Conservation (phyloP, 2,329 filamentous ascomycete genomes). For the Xylaria sp. region DNA sequence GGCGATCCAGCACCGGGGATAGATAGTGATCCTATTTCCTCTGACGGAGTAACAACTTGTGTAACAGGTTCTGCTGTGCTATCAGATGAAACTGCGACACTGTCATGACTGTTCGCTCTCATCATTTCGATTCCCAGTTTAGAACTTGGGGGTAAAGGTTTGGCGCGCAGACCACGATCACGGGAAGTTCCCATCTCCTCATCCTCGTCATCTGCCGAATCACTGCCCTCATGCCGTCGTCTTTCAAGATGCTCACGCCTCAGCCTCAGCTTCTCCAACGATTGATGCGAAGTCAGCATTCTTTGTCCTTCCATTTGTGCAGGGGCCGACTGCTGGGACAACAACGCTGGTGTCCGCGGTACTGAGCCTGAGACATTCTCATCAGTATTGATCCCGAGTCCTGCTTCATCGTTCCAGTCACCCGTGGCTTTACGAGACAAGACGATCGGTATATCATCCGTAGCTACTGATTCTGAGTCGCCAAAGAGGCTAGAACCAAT, state of each 20-base stretch:
- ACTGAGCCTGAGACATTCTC: slow-evolving; percentile 55
- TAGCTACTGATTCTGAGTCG: slow-evolving; percentile 80
- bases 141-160: slow-evolving; percentile 75
- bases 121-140: slow-evolving; percentile 98
- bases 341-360: slow-evolving; percentile 58
- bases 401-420: slow-evolving; percentile 78
- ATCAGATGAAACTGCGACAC: slow-evolving; percentile 67
- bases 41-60: slow-evolving; percentile 61
- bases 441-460: slow-evolving; percentile 81
- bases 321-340: slow-evolving; percentile 73
- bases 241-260: slow-evolving; percentile 82
- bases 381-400: slow-evolving; percentile 80
- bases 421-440: slow-evolving; percentile 77
- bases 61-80: slow-evolving; percentile 63
- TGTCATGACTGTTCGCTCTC: slow-evolving; percentile 94
- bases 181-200: slow-evolving; percentile 78
- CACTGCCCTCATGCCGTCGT: slow-evolving; percentile 75
- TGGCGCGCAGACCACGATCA: slow-evolving; percentile 58
- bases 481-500: slow-evolving; percentile 89
- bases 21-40: slow-evolving; percentile 51
- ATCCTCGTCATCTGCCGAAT: slow-evolving; percentile 94
- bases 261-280: slow-evolving; percentile 76
- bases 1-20: slow-evolving; percentile 38
- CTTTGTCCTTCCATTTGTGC: slow-evolving; percentile 64
- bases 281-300: slow-evolving; percentile 65